These are phyloP conservation scores for Apiotrichum domesticum DNA, from an alignment of 1,284 basidiomycete genomes.

Conservation along the genomic window DNA sequence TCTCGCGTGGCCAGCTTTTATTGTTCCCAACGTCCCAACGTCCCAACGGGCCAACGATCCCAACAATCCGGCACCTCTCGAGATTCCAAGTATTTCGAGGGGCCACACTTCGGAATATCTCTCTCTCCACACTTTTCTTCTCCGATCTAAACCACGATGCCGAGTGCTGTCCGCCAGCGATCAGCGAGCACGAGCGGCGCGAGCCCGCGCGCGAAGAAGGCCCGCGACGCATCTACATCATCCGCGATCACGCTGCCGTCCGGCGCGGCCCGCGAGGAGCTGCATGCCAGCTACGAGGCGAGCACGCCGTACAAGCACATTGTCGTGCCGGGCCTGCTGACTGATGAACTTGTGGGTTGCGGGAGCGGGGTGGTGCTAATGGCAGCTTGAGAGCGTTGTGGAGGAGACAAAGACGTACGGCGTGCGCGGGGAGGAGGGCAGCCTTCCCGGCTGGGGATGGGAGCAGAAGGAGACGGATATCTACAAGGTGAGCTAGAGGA, in stretches of 20 bases:
- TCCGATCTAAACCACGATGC: conserved; percentile 18
- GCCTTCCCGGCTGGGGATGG: conserved; percentile 58
- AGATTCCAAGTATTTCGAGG: too few relatives aligned
- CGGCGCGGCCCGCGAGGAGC: conserved; percentile 14
- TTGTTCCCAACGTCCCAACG: background rate
- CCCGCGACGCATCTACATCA: conserved; percentile 12
- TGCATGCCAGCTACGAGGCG: conserved; percentile 52
- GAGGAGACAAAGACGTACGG: conserved; percentile 45
- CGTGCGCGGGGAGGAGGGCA: conserved; percentile 41
- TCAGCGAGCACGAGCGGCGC: conserved; percentile 10
- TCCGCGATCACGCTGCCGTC: conserved; percentile 28
- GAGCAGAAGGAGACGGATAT: conserved; percentile 98
- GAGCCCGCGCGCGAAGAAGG: conserved; percentile 22
- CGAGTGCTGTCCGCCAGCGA: conserved; percentile 23
- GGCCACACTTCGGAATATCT: too few relatives aligned
- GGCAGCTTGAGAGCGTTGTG: conserved; percentile 65
- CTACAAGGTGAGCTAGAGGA: conserved; percentile 65
- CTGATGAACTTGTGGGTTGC: conserved; percentile 66
- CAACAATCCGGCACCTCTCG: background rate
- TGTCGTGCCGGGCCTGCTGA: conserved; percentile 74
- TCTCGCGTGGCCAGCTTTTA: background rate
- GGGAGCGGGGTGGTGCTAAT: conserved; percentile 5
- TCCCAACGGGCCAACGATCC: background rate
- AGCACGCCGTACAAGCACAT: conserved; percentile 78
- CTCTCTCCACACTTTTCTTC: background rate